Evolutionary conservation across 495 filamentous ascomycete species (phyloP).

Genomic region (Corynascus novoguineensis): DNA sequence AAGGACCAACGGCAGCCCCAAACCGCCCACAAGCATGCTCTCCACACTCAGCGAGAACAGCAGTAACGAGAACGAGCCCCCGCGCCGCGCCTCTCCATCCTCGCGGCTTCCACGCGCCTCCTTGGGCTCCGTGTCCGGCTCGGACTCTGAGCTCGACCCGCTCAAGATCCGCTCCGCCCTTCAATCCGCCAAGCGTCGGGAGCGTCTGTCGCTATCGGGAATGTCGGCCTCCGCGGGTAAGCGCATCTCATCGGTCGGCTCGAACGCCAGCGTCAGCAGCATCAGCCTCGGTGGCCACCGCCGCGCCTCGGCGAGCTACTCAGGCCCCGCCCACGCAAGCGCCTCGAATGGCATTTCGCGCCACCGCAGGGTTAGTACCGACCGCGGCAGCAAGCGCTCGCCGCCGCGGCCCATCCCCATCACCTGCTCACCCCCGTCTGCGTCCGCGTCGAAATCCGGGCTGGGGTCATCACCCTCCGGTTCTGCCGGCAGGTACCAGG

Average conservation of each 20-base stretch:
- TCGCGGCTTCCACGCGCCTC: slow-evolving; percentile 10
- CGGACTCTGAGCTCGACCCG: slow-evolving; percentile 45
- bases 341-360: slow-evolving; percentile 44
- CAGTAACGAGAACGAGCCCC: slow-evolving; percentile 23
- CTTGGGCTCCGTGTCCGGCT: slow-evolving; percentile 21
- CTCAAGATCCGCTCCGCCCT: slow-evolving; percentile 44
- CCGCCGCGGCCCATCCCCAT: slow-evolving; percentile 32
- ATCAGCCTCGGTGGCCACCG: slow-evolving; percentile 11
- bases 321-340: slow-evolving; percentile 28
- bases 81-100: slow-evolving; percentile 12
- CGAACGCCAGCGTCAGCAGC: slow-evolving; percentile 9
- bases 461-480: slow-evolving; percentile 2
- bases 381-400: slow-evolving; percentile 32
- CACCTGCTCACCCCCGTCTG: slow-evolving; percentile 40
- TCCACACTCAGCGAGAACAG: slow-evolving; percentile 40
- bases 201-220: slow-evolving; percentile 33
- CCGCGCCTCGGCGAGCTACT: slow-evolving; percentile 29
- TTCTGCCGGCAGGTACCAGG: neutral
- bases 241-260: slow-evolving; percentile 35
- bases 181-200: slow-evolving; percentile 40
- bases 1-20: slow-evolving; percentile 22
- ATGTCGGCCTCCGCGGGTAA: slow-evolving; percentile 24
- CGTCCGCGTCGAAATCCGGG: slow-evolving; percentile 9
- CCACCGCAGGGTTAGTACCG: slow-evolving; percentile 35
- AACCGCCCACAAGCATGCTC: slow-evolving; percentile 12